phyloP scores from a whole-genome alignment of 805 yeast species.

The Candida oleophila region DNA sequence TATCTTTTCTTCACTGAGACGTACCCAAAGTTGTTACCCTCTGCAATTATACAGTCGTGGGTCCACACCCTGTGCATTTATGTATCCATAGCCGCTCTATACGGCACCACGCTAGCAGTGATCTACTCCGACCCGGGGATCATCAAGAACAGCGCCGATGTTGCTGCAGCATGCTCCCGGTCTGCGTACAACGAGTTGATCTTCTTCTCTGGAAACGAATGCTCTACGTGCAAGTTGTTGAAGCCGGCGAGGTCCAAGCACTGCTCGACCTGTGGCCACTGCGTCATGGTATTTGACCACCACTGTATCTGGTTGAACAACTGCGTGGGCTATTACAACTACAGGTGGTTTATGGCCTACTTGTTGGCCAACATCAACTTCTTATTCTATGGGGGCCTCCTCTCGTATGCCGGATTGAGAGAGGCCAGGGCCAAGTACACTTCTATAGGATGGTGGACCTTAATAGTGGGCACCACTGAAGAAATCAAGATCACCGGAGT shows the following conservation, averaged over 20 bases:
- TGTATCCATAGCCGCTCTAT: conserved; percentile 30
- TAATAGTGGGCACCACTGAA: conserved; percentile 24
- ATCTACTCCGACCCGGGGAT: conserved; percentile 46
- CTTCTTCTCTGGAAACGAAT: conserved; percentile 45
- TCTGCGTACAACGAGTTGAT: conserved; percentile 51
- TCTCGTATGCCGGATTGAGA: conserved; percentile 19
- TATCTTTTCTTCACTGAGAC: conserved; percentile 30
- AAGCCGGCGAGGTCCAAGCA: conserved; percentile 67
- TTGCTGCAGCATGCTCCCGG: conserved; percentile 7
- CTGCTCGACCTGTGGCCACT: conserved; percentile 57
- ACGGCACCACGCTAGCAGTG: conserved; percentile 36
- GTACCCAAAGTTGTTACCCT: conserved; percentile 16
- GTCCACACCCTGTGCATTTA: conserved; percentile 22
- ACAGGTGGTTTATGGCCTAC: conserved; percentile 57
- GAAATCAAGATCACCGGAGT: conserved; percentile 42
- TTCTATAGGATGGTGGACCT: conserved; percentile 18
- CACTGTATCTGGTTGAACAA: conserved; percentile 69
- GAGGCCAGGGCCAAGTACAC: conserved; percentile 1
- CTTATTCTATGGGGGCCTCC: conserved; percentile 40
- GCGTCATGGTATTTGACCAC: conserved; percentile 53
- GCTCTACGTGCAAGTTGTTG: conserved; percentile 46
- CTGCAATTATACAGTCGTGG: conserved; percentile 4
- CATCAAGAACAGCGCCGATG: conserved; percentile 13
- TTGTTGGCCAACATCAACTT: conserved; percentile 46
- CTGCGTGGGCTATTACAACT: conserved; percentile 71